Conservation (phyloP, 2,329 filamentous ascomycete genomes). For the Rosellinia necatrix region DNA sequence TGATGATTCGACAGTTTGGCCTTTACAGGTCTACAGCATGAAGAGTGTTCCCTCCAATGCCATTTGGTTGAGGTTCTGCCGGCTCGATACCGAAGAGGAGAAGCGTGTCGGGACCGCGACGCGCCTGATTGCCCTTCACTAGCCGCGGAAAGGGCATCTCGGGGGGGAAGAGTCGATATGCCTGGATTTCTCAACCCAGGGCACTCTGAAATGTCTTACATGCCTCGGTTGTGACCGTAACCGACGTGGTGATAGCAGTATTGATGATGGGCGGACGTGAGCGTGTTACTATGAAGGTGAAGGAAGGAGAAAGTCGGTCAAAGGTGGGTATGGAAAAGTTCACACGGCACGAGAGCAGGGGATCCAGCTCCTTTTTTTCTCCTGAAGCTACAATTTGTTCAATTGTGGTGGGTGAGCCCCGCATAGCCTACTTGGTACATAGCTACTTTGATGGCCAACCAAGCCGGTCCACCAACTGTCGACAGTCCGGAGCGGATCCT, state of each 20-base stretch:
- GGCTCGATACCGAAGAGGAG: conserved; percentile 67
- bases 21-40: conserved; percentile 66
- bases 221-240: conserved; percentile 47
- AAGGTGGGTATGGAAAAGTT: conserved; percentile 23
- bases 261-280: conserved; percentile 26
- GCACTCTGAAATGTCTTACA: conserved; percentile 42
- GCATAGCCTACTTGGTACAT: not conserved
- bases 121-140: conserved; percentile 64
- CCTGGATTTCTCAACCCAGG: conserved; percentile 42
- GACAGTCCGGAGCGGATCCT: conserved; percentile 8
- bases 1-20: conserved; percentile 58
- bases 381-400: conserved; percentile 20
- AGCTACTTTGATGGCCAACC: conserved; percentile 1
- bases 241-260: conserved; percentile 31
- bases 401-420: conserved; percentile 19
- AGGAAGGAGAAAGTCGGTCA: conserved; percentile 5
- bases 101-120: conserved; percentile 59
- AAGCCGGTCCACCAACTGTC: conserved; percentile 4
- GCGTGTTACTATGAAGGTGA: conserved; percentile 31
- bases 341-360: conserved; percentile 1
- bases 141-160: conserved; percentile 53
- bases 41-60: conserved; percentile 66
- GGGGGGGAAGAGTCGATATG: conserved; percentile 31
- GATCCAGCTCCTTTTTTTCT: conserved; percentile 23
- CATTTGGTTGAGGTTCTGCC: conserved; percentile 67